Conservation (phyloP, 768 basidiomycete genomes). For the Pholiota molesta region DNA sequence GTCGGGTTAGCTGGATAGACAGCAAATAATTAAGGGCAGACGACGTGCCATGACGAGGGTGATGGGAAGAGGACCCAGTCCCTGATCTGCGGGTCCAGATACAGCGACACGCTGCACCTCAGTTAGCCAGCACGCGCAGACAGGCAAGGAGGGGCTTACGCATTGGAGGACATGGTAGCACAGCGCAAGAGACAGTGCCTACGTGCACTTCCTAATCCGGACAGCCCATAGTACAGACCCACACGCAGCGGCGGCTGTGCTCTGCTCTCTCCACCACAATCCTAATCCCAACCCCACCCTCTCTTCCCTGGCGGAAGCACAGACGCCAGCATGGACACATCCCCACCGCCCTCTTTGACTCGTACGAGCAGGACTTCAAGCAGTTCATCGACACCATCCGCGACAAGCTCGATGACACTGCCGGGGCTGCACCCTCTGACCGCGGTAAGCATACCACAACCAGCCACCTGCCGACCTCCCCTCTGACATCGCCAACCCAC, state of each 20-base stretch:
- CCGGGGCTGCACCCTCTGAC: constrained; percentile 16
- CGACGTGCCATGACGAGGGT: constrained; percentile 90
- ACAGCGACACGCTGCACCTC: constrained; percentile 49
- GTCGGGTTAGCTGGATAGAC: not conserved
- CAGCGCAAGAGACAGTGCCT: constrained; percentile 11
- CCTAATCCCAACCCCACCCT: too few species aligned
- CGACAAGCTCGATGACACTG: constrained; percentile 76
- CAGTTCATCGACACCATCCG: constrained; percentile 77
- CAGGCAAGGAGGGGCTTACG: constrained; percentile 35
- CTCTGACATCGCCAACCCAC: not conserved
- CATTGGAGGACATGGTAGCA: constrained; percentile 36
- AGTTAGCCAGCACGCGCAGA: constrained; percentile 1
- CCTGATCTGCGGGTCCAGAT: constrained; percentile 95
- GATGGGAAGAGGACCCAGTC: constrained; percentile 94
- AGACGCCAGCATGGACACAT: constrained; percentile 65
- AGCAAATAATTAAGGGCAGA: not conserved
- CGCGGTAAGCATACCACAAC: not conserved
- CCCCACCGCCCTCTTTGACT: constrained; percentile 88
- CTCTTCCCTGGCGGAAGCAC: constrained; percentile 11
- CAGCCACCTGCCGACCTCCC: not conserved
- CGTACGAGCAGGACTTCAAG: constrained; percentile 91
- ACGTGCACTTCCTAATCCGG: constrained; percentile 18
- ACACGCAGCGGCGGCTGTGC: constrained; percentile 17
- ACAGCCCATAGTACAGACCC: not conserved
- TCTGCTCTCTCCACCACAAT: constrained; percentile 8